Percentiles rank a stretch among this genome's conserved stretches.
Evolutionary conservation across 345 rosid genomes (phyloP).

Genomic region (Gossypium arboreum): DNA sequence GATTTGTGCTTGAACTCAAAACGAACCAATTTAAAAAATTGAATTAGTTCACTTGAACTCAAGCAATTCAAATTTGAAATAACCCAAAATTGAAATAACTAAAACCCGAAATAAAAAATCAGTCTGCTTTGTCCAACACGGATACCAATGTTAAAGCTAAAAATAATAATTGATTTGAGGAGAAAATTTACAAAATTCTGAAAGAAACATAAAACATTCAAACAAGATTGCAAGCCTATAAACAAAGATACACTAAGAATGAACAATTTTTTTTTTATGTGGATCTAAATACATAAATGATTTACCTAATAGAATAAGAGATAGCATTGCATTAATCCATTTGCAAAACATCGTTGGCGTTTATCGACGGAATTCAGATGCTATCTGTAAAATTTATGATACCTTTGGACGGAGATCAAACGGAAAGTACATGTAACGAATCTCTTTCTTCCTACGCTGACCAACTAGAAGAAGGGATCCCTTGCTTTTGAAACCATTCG

Average conservation of each 20-base stretch:
- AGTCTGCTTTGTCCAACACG: neutral
- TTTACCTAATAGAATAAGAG: conserved; percentile 17
- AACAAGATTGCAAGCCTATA: neutral
- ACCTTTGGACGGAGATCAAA: conserved; percentile 5
- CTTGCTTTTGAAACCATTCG: conserved; percentile 93
- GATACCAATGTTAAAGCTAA: neutral
- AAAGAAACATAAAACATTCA: neutral
- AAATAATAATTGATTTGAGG: neutral
- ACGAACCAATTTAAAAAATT: too few species aligned
- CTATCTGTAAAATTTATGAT: conserved; percentile 24
- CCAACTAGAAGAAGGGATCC: conserved; percentile 70
- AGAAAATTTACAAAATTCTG: neutral
- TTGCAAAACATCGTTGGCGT: neutral
- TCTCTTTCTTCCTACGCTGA: conserved; percentile 14
- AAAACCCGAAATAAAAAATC: too few species aligned
- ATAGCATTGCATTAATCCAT: conserved; percentile 19
- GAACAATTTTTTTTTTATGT: conserved; percentile 4
- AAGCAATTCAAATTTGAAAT: too few species aligned
- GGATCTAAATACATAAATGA: conserved; percentile 21
- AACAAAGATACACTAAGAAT: conserved; percentile 27
- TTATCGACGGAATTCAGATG: conserved; percentile 18
- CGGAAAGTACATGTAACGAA: neutral
- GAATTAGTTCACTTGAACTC: too few species aligned
- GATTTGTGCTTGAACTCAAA: too few species aligned
- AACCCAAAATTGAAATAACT: too few species aligned